Conservation (phyloP, 495 filamentous ascomycete species). For the Aspergillus biplanus region DNA sequence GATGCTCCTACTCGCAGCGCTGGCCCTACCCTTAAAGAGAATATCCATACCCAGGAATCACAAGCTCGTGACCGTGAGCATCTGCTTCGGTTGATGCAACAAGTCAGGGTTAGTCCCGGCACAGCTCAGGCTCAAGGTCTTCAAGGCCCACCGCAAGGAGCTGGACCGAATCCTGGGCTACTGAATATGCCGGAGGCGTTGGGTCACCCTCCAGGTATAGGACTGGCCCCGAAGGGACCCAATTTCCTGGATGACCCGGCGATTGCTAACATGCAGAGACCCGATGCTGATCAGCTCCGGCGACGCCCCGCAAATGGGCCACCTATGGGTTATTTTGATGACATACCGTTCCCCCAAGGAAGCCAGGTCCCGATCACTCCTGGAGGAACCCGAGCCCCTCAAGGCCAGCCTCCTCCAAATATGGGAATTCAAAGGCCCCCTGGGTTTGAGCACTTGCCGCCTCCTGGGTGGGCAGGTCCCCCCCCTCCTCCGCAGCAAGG, state of each 20-base stretch:
- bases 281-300: conserved; percentile 47
- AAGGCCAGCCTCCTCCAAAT: conserved; percentile 38
- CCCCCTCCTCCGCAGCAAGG: conserved; percentile 43
- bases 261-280: conserved; percentile 52
- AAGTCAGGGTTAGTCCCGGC: conserved; percentile 42
- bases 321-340: conserved; percentile 52
- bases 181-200: conserved; percentile 49
- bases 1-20: conserved; percentile 23
- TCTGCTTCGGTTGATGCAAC: conserved; percentile 58
- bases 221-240: conserved; percentile 42
- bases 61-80: conserved; percentile 52
- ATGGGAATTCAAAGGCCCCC: conserved; percentile 53
- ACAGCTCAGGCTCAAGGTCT: conserved; percentile 28
- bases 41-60: conserved; percentile 36
- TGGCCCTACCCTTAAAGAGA: conserved; percentile 35
- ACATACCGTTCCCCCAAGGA: conserved; percentile 43
- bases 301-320: conserved; percentile 44
- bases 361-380: conserved; percentile 43
- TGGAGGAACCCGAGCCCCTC: conserved; percentile 39
- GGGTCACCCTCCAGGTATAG: conserved; percentile 48
- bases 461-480: conserved; percentile 45
- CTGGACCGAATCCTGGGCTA: conserved; percentile 42
- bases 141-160: conserved; percentile 39
- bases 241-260: conserved; percentile 51
- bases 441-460: conserved; percentile 52